phyloP scores from a whole-genome alignment of 139 green algal species.

The Chlamydomonas eustigma region DNA sequence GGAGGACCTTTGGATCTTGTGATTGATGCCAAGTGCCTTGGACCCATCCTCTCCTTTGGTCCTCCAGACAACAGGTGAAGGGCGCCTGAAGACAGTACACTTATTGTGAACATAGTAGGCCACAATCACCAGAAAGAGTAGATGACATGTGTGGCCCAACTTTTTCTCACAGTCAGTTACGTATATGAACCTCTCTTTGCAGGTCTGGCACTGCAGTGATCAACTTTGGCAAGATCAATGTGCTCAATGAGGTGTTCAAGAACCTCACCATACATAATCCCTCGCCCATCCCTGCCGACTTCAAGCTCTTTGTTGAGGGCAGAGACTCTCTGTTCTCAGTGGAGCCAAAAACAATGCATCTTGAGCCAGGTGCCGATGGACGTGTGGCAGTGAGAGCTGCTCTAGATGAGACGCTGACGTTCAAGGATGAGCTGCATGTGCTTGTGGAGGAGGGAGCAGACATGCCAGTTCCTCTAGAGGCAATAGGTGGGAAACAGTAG shows the following conservation, averaged over 20 bases:
- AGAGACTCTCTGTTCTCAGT: slow-evolving; percentile 59
- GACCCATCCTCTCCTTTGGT: slow-evolving; percentile 48
- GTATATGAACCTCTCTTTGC: no score
- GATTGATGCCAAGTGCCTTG: slow-evolving; percentile 56
- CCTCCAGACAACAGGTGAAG: neutral
- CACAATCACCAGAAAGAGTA: no score
- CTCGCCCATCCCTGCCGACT: slow-evolving; percentile 61
- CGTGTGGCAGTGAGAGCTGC: slow-evolving; percentile 1
- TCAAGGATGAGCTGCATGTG: slow-evolving; percentile 71
- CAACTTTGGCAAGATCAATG: slow-evolving; percentile 57
- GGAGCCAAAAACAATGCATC: slow-evolving; percentile 37
- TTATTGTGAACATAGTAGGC: no score
- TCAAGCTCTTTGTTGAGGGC: slow-evolving; percentile 68
- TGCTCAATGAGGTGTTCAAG: slow-evolving; percentile 53
- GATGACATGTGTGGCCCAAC: no score
- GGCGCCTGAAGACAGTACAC: neutral
- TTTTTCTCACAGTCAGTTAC: no score
- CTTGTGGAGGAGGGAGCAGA: slow-evolving; percentile 70
- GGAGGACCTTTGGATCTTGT: slow-evolving; percentile 53
- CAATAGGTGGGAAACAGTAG: slow-evolving; percentile 47
- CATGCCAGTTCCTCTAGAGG: slow-evolving; percentile 52
- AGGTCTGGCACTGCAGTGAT: slow-evolving; percentile 17
- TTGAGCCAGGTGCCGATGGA: slow-evolving; percentile 39
- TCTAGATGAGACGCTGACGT: slow-evolving; percentile 51
- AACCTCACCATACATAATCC: slow-evolving; percentile 62